phyloP scores from a whole-genome alignment of 805 yeast species.

The Cyberlindnera sargentensis region DNA sequence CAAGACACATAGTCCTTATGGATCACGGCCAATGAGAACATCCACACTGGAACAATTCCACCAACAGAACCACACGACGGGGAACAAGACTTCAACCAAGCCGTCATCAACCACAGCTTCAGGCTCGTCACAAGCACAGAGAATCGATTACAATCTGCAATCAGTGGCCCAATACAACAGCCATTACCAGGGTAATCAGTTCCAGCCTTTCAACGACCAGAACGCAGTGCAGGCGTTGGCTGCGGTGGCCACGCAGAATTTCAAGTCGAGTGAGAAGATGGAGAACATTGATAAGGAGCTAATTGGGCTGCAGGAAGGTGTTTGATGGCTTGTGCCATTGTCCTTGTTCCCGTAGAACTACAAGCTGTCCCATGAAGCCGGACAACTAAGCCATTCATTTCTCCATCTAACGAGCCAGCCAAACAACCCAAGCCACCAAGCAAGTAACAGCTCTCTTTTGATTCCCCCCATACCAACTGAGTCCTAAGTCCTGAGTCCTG shows the following conservation, averaged over 20 bases:
- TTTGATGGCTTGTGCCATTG: no score
- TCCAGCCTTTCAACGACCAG: conserved; percentile 4
- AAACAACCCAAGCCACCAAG: no score
- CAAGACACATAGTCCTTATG: conserved; percentile 34
- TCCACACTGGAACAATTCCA: neutral
- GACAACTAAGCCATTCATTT: no score
- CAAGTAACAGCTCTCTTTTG: no score
- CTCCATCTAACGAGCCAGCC: no score
- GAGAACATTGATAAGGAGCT: conserved; percentile 22
- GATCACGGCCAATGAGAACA: conserved; percentile 9
- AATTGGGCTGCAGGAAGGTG: conserved; percentile 13
- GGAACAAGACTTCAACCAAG: no score
- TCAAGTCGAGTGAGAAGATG: conserved; percentile 2
- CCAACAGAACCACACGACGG: neutral
- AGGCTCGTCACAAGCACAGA: neutral
- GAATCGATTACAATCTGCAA: conserved; percentile 1
- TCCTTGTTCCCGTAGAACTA: no score
- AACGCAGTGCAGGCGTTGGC: conserved; percentile 12
- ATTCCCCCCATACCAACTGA: no score
- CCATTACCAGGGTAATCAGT: neutral
- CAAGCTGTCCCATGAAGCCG: no score
- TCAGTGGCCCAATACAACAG: conserved; percentile 12
- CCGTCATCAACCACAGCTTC: no score
- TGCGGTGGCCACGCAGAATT: conserved; percentile 6
- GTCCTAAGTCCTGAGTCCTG: no score